Evolutionary conservation across 345 rosid genomes (phyloP).

Genomic region (Arabis alpina): DNA sequence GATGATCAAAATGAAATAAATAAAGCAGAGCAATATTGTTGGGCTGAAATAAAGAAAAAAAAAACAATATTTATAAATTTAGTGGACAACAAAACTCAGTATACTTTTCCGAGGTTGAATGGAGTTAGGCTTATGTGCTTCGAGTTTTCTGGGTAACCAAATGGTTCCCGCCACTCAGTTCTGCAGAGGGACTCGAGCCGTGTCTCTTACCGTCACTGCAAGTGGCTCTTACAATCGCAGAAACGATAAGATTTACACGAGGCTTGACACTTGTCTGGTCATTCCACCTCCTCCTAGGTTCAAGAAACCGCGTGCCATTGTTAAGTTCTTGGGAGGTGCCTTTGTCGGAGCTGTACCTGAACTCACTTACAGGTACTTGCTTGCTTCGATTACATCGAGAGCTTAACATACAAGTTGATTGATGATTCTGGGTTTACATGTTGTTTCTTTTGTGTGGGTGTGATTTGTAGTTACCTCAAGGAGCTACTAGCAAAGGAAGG

Average conservation of each 20-base stretch:
- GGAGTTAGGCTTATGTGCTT: conserved; percentile 33
- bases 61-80: no score
- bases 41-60: no score
- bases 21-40: no score
- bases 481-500: conserved; percentile 93
- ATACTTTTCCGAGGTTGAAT: background rate
- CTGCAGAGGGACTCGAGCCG: conserved; percentile 16
- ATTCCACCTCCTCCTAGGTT: conserved; percentile 66
- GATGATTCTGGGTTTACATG: no score
- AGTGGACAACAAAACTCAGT: no score
- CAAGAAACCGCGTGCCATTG: conserved; percentile 65
- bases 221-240: conserved; percentile 21
- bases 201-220: conserved; percentile 34
- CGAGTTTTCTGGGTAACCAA: conserved; percentile 33
- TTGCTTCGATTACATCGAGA: no score
- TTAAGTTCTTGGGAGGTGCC: conserved; percentile 89
- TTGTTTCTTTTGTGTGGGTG: background rate
- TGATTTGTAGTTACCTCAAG: conserved; percentile 58
- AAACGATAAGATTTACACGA: conserved; percentile 50
- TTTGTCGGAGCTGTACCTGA: conserved; percentile 94
- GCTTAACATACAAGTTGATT: no score
- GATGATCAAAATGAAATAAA: no score
- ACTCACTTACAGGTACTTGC: conserved; percentile 72
- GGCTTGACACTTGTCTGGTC: conserved; percentile 67
- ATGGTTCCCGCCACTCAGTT: conserved; percentile 27